phyloP scores from a whole-genome alignment of 495 filamentous ascomycete genomes.

The Thermochaetoides thermophila region DNA sequence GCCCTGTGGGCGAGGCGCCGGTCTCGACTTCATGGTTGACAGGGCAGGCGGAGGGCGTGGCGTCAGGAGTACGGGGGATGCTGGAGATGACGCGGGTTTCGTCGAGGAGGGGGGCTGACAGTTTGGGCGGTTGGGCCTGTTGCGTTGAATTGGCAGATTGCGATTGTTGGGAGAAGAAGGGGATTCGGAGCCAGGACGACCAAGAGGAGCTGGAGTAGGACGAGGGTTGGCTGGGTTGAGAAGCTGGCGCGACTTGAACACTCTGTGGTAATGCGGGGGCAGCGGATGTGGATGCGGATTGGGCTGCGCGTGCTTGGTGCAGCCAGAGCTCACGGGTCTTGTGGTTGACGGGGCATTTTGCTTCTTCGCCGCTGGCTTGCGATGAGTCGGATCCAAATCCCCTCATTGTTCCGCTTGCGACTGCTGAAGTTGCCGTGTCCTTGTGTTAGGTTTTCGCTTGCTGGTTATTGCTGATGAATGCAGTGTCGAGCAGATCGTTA shows the following conservation, averaged over 20 bases:
- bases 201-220: no score
- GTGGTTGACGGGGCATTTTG: constrained; percentile 74
- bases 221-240: no score
- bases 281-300: constrained; percentile 6
- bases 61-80: constrained; percentile 54
- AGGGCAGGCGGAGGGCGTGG: constrained; percentile 33
- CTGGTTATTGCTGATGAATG: constrained; percentile 17
- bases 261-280: constrained; percentile 2
- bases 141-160: no score
- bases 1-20: constrained; percentile 55
- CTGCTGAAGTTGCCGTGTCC: background rate
- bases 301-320: constrained; percentile 21
- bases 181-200: constrained; percentile 16
- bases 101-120: constrained; percentile 21
- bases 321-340: constrained; percentile 77
- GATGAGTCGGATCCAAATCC: constrained; percentile 1
- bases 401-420: constrained; percentile 1
- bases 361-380: constrained; percentile 13
- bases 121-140: constrained; percentile 23
- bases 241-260: background rate
- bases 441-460: background rate
- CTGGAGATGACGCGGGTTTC: constrained; percentile 62
- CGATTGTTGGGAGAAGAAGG: constrained; percentile 10
- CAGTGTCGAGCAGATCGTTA: constrained; percentile 17
- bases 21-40: constrained; percentile 60